Percentiles rank a stretch among this genome's conserved stretches.
Conservation (phyloP, 192 early-diverging fungal species). For the Backusella westeae region DNA sequence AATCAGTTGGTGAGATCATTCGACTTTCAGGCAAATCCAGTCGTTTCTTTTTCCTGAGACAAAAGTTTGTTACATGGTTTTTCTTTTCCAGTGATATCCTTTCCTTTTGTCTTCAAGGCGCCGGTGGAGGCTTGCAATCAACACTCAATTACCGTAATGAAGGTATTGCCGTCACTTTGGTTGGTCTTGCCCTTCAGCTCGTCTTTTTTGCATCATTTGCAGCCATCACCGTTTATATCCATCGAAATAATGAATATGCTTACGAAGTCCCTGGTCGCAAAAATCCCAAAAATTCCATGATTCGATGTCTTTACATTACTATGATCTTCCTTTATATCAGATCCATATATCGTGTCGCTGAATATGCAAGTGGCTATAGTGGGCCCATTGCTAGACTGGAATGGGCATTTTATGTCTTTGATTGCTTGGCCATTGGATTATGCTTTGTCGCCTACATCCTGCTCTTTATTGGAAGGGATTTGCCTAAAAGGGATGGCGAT, state of each 20-base stretch:
- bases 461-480: neutral
- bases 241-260: neutral
- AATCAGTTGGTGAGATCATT: constrained; percentile 38
- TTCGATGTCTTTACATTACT: neutral
- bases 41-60: constrained; percentile 29
- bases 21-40: constrained; percentile 10
- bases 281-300: neutral
- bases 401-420: constrained; percentile 11
- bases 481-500: neutral
- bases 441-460: neutral
- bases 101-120: constrained; percentile 39
- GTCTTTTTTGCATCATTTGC: constrained; percentile 9
- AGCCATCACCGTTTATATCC: neutral
- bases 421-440: neutral
- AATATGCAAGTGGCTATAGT: neutral
- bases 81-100: constrained; percentile 49
- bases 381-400: neutral
- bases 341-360: constrained; percentile 9
- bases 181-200: neutral
- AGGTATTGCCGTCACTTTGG: constrained; percentile 8
- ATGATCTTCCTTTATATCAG: constrained; percentile 1
- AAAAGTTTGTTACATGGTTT: constrained; percentile 44
- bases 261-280: neutral
- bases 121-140: neutral
- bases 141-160: neutral